Base-by-base conservation (phyloP, 208 protist species). In the Leishmania aethiopica region DNA sequence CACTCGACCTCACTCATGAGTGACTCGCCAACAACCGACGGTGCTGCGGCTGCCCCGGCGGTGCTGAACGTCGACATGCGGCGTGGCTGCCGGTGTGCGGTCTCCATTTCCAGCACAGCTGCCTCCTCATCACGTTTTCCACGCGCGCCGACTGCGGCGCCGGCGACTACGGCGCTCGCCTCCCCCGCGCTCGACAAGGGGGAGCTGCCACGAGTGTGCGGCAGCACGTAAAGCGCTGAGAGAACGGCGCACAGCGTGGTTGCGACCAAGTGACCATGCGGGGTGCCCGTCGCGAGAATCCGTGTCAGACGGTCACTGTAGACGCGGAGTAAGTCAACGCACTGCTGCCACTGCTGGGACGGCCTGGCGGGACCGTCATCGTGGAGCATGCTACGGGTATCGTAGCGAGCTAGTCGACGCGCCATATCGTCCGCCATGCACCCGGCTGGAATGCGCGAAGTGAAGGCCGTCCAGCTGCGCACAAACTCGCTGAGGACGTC, bases 231-330 rank as follows among this genome's bases (percentile, higher is more conserved):
- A 3, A 75, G 81, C 28, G 87, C 74, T 60, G 86, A 89, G 59
- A 97, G 69, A 49, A 88, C 81, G 5, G 90, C 74, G 5, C 83
- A 91, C 59, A 97, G 55, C 4, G 85, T 78, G 5, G 91, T 89
- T 17, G 86, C 84, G 8, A 95, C 73, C 22, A 97, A 83, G 35
- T 88, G 88, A 11, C 79, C 75, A 57, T 97, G 90, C 53, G 87
- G 75, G 22, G 84, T 78, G 57, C 89, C 87, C 22, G 90, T 83
- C 15, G 85, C 87, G 17, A 97, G 81, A 32, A 97, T 17, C 35
- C 60, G 25, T n/a, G 70, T 75, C 11, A 95, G 86, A 22, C 84
- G 75, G 25, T 84, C 81, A 51, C 84, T 76, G 77, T 87, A 88
- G 5, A 64, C 35, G 6, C 32, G 45, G 49, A 94, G 40, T 2